These are phyloP conservation scores for Fusarium verrucosum DNA, from an alignment of 2,329 filamentous ascomycete species.

Conservation along the genomic window DNA sequence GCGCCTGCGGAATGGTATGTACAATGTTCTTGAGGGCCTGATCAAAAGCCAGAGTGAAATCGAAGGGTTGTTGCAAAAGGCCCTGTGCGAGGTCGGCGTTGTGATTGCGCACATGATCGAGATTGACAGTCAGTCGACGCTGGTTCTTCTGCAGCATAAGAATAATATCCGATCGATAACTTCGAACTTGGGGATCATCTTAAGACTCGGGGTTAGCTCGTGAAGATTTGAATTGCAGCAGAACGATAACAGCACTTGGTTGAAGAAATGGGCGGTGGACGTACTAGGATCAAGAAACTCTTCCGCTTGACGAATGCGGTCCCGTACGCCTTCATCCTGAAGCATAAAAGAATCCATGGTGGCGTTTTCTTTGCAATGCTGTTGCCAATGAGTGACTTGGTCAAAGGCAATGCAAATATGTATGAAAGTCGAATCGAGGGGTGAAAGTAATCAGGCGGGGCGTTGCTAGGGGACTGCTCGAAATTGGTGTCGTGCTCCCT, in stretches of 20 bases:
- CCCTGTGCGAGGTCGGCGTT: constrained; percentile 81
- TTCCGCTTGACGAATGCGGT: constrained; percentile 85
- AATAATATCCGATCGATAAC: constrained; percentile 91
- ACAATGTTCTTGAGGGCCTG: constrained; percentile 89
- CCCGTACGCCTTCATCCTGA: constrained; percentile 83
- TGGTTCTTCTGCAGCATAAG: constrained; percentile 75
- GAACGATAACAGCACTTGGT: background rate
- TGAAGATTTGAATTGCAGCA: background rate
- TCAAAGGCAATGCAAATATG: constrained; percentile 12
- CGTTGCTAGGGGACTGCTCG: constrained; percentile 25
- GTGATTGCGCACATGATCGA: constrained; percentile 92
- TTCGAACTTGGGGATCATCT: constrained; percentile 67
- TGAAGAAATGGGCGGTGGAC: constrained; percentile 43
- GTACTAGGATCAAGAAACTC: constrained; percentile 95
- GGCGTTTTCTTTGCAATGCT: constrained; percentile 25
- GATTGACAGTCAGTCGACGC: constrained; percentile 73
- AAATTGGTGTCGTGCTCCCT: constrained; percentile 32
- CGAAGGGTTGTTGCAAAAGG: constrained; percentile 86
- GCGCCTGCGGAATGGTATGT: constrained; percentile 77
- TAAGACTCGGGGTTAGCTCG: constrained; percentile 20
- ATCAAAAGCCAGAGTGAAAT: constrained; percentile 89
- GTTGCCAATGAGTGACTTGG: constrained; percentile 14
- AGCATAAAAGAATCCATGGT: constrained; percentile 79
- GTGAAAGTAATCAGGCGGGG: constrained; percentile 29
- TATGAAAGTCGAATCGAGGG: constrained; percentile 28